Evolutionary conservation across 495 filamentous ascomycete genomes (phyloP), one percentile per base, ranked within the genome.

Genomic region (Aspergillus homomorphus): DNA sequence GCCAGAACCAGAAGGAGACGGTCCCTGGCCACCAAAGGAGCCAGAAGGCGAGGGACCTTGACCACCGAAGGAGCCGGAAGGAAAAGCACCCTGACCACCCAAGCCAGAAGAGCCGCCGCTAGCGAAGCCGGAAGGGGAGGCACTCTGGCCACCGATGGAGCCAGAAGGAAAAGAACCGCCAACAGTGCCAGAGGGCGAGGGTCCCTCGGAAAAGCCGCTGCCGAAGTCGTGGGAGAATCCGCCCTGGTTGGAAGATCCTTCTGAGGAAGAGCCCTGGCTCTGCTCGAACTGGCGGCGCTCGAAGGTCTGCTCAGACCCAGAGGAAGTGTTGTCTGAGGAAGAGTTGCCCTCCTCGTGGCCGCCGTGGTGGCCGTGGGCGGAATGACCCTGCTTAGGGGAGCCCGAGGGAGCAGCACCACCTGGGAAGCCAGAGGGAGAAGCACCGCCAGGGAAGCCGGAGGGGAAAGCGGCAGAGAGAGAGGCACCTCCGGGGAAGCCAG

Each of bases 41-140:
- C 48, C 48, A n/a, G 46, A 50, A 15, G 46, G 46, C 30, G 48
- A 51, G 23, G 23, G 48, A 16, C 48, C 48, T 16, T 51, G 24
- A 9, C 48, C 48, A 23, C 46, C 46, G 14, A 26, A 12, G 18
- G 15, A 33, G 24, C 48, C 24, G 24, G 48, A 51, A 7, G 48
- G 22, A 50, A 22, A 48, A 22, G 45, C 18, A 50, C 46, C 23
- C 22, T 50, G 21, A 23, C 23, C 23, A 6, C 46, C 46, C 3
- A 28, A 48, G 45, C 45, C 20, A 12, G 45, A 22, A 24, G 45
- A 48, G 45, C 45, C 45, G 23, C 45, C 45, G 18, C 48, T 28
- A 15, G 1, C 15, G 3, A 30, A 30, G 23, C 48, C 48, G 4
- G 48, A 51, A 20, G 46, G 46, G 26, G 46, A 26, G n/a, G 48